Base-by-base conservation (phyloP, 2,329 filamentous ascomycete genomes). In the Sporothrix brunneoviolacea region DNA sequence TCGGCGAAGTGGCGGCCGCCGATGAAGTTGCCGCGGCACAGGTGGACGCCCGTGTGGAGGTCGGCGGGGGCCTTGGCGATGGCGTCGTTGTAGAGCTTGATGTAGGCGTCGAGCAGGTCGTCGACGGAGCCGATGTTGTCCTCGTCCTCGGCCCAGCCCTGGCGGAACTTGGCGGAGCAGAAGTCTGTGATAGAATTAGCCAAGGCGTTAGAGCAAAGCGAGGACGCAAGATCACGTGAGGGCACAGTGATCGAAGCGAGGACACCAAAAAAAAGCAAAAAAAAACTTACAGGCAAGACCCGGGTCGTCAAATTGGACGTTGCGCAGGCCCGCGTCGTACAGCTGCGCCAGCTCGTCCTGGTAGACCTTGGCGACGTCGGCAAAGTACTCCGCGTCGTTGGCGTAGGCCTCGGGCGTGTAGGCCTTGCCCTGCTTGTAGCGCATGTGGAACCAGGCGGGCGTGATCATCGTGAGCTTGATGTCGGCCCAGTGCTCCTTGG, bases 1-100 rank as follows among this genome's bases (percentile, higher is more conserved):
- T 83, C 77, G 54, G 77, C 77, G 64, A 83, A 83, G 65, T 83
- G 79, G 53, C 80, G 73, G 28, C 74, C 76, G 58, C 78, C 76
- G 55, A 79, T 74, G 58, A 83, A 83, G 68, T 84, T 84, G 49
- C 74, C 73, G 59, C 63, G 68, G 68, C 79, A 83, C 54, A 88
- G 70, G 64, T 89, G 86, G 8, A 89, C 76, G 13, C 85, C 85
- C 2, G 88, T 70, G 59, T 88, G 83, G 66, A 88, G 76, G 57
- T 85, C 84, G 5, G 70, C 67, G 0, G 84, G 83, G 1, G 79
- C 73, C 55, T 73, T 71, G 35, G 71, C 68, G 58, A 87, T 75
- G 63, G 79, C 82, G 63, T 84, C 81, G 62, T 88, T 88, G 72
- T 88, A 87, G 59, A 85, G 78, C 63, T 79, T 77, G 64, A 89